Conservation (phyloP, 306 rosid species). For the Trifolium repens region DNA sequence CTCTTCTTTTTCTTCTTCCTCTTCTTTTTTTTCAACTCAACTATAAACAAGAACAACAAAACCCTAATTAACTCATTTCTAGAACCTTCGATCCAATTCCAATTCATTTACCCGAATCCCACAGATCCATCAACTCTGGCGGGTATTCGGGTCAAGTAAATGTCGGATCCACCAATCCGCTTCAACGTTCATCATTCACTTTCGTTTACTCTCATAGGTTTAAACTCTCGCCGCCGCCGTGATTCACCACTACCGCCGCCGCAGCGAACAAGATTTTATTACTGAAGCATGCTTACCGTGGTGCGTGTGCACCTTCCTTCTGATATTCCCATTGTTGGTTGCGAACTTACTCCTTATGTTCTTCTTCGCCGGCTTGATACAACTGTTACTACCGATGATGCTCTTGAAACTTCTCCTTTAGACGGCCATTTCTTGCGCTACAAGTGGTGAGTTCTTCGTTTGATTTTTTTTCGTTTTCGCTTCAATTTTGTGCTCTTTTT, state of each 20-base stretch:
- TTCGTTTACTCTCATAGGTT: neutral
- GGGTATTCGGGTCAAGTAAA: slow-evolving; percentile 62
- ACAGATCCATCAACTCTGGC: slow-evolving; percentile 84
- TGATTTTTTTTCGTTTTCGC: neutral
- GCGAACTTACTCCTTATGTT: slow-evolving; percentile 96
- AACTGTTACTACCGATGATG: slow-evolving; percentile 65
- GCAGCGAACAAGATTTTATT: neutral
- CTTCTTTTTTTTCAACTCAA: slow-evolving; percentile 36
- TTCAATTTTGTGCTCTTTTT: neutral
- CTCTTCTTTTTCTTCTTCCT: neutral
- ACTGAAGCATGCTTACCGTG: slow-evolving; percentile 98
- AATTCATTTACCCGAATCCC: slow-evolving; percentile 36
- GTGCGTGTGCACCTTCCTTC: slow-evolving; percentile 95
- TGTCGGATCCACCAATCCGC: slow-evolving; percentile 78
- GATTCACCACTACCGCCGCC: neutral
- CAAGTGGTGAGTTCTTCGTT: slow-evolving; percentile 60
- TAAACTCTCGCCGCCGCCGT: neutral
- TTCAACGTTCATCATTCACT: neutral
- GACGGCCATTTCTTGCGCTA: slow-evolving; percentile 90
- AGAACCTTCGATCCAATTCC: slow-evolving; percentile 47
- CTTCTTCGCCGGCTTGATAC: slow-evolving; percentile 79
- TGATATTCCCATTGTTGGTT: slow-evolving; percentile 96
- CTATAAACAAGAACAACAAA: slow-evolving; percentile 42
- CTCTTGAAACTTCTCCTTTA: slow-evolving; percentile 72
- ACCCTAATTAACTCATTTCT: slow-evolving; percentile 71